Base-by-base conservation (phyloP, 2,329 filamentous ascomycete species). In the Pyrenophora seminiperda region DNA sequence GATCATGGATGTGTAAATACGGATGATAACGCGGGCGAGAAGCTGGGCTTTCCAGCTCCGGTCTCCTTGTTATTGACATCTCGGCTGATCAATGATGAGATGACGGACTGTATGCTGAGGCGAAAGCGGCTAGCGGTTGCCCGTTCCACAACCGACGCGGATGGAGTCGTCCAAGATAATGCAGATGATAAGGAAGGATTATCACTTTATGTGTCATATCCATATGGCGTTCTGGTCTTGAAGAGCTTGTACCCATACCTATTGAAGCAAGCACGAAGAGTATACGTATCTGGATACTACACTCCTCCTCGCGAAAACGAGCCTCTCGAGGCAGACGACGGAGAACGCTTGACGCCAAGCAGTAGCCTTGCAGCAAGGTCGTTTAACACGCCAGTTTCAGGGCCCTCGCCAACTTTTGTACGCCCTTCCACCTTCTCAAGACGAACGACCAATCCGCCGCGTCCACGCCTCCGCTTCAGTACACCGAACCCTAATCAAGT, bases 211-310 rank as follows among this genome's bases (percentile, higher is more conserved):
- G 57, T 78, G 40, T 61, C 68, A 7, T 75, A 76, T 54, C 73
- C 76, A 0, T 57, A 74, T 39, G 71, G 76, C 40, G 59, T 79
- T 57, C 41, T 77, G 59, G 49, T 75, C 46, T 37, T 76, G 66
- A 71, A 71, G 50, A 67, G 56, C 20, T 50, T 68, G 11, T 73
- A 73, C 33, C 75, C 75, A 3, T 66, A 68, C 29, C 67, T 77
- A 7, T 60, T 76, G 7, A 65, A 63, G n/a, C 75, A 75, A 42
- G 72, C 72, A 11, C 66, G 66, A 29, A 72, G 66, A 47, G 61
- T 78, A 9, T 73, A 76, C 52, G 65, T 78, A 9, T 71, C 72
- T 10, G 75, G 75, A 24, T 65, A 67, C 43, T 76, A 75, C 31
- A 54, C 7, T n/a, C 44, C 50, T n/a, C 47, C 41, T 9, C 41